Percentiles rank a stretch among this genome's conserved stretches.
Evolutionary conservation across 305 asterid genomes (phyloP).

Genomic region (Fraxinus dipetala): DNA sequence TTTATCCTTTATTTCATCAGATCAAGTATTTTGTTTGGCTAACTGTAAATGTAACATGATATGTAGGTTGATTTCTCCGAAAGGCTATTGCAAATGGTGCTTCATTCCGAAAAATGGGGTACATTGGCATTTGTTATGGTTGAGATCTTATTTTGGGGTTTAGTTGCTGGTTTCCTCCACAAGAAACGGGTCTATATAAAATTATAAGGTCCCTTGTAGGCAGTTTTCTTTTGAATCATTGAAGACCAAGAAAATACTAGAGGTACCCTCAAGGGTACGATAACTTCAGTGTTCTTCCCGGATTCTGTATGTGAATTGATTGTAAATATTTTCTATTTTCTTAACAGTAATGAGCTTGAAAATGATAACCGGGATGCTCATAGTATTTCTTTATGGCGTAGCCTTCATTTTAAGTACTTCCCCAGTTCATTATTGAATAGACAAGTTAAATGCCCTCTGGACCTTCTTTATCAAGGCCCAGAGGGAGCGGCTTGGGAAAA

Average conservation of each 20-base stretch:
- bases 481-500: not conserved
- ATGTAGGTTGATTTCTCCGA: slow-evolving; percentile 62
- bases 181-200: slow-evolving; percentile 45
- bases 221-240: not conserved
- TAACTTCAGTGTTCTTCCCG: not conserved
- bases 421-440: not conserved
- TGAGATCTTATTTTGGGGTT: slow-evolving; percentile 83
- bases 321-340: not conserved
- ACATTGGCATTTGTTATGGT: slow-evolving; percentile 62
- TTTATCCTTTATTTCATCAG: not conserved
- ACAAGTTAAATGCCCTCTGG: not conserved
- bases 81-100: slow-evolving; percentile 43
- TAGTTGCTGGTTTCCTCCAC: slow-evolving; percentile 57
- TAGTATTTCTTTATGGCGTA: not conserved
- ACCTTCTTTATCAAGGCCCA: not conserved
- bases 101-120: slow-evolving; percentile 70
- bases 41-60: slow-evolving; percentile 8
- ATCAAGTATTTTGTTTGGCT: not conserved
- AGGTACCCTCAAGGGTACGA: not conserved
- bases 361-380: not conserved
- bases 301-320: not conserved
- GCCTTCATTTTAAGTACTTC: not conserved
- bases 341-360: not conserved
- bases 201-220: slow-evolving; percentile 25
- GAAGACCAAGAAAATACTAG: not conserved